Evolutionary conservation across 1,139 yeast species (phyloP), one percentile per base, ranked within the genome.

Genomic region (Saccharomyces hybrid): DNA sequence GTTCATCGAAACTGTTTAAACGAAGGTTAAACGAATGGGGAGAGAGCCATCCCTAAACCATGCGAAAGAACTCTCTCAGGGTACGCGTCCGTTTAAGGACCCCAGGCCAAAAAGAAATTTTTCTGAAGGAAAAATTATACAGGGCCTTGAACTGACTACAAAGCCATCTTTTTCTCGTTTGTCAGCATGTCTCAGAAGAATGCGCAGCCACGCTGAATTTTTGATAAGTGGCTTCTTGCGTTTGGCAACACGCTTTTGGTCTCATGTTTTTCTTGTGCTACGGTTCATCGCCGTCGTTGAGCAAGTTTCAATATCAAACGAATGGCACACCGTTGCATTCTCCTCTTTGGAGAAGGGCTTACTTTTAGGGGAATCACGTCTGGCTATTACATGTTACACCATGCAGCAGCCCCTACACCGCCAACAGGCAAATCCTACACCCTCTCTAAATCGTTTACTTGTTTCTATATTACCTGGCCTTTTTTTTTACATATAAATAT

Each of bases 401-500:
- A 49, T 29, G 48, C 32, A 21, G 31, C 51, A 38, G 34, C 47
- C 50, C 55, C 49, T 55, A 42, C 47, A 53, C 52, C 41, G 54
- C 56, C 41, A 50, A 55, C 47, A 53, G 58, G 38, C 44, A 38
- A 38, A 38, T 38, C 44, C 3, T 19, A 38, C 44, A 38, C 44
- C 44, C 44, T 38, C 44, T 38, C n/a, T 38, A 38, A 38, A 38
- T 38, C 44, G 44, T 38, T 38, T 38, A 38, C 12, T 6, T 38
- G 7, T 38, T 38, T 6, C 38, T 27, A 21, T 31, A 28, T 47
- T 7, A n/a, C 16, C 19, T 21, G 58, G 12, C 49, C 57, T 31
- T 24, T 48, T 54, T 54, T 28, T 44, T 49, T 47, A 44, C 50
- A 50, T 55, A 52, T 50, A 53, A 55, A 56, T 51, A 56, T 53